Percentiles rank a stretch among this genome's conserved stretches.
Evolutionary conservation across 2,329 filamentous ascomycete species (phyloP).

Genomic region (Colletotrichum ledebouriae): DNA sequence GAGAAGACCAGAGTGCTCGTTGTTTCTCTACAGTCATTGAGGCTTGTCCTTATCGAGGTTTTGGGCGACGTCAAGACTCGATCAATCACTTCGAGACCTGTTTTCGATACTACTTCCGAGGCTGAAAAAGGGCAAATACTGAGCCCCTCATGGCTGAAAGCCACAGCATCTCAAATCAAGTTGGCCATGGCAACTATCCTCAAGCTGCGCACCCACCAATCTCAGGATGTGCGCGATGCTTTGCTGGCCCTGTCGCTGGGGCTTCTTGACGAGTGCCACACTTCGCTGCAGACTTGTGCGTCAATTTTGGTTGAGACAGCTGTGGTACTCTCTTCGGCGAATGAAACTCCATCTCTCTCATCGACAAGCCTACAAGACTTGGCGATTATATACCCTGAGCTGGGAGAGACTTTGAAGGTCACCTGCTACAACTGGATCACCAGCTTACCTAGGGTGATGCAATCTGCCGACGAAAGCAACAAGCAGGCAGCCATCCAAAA

Average conservation of each 20-base stretch:
- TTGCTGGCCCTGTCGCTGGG: conserved; percentile 79
- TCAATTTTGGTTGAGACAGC: conserved; percentile 85
- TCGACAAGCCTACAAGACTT: conserved; percentile 72
- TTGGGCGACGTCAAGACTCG: conserved; percentile 70
- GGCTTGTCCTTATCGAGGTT: conserved; percentile 65
- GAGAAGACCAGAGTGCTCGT: conserved; percentile 72
- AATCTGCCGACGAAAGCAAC: conserved; percentile 82
- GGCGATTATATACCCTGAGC: conserved; percentile 70
- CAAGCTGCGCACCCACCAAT: conserved; percentile 79
- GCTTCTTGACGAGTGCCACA: conserved; percentile 83
- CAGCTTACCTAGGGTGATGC: conserved; percentile 85
- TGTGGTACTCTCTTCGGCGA: conserved; percentile 74
- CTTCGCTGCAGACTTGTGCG: conserved; percentile 77
- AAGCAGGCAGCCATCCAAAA: conserved; percentile 81
- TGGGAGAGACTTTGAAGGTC: conserved; percentile 75
- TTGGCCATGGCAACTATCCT: conserved; percentile 83
- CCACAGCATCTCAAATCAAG: conserved; percentile 85
- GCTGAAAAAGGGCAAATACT: conserved; percentile 56
- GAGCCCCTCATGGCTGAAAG: conserved; percentile 78
- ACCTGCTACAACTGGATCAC: conserved; percentile 85
- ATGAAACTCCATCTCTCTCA: conserved; percentile 53
- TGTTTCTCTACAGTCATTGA: conserved; percentile 70
- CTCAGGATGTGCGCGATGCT: conserved; percentile 75
- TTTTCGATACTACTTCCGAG: conserved; percentile 30
- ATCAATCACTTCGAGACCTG: conserved; percentile 56